Conservation (phyloP, 148 eudicot genomes). For the Salicornia ramosissima region DNA sequence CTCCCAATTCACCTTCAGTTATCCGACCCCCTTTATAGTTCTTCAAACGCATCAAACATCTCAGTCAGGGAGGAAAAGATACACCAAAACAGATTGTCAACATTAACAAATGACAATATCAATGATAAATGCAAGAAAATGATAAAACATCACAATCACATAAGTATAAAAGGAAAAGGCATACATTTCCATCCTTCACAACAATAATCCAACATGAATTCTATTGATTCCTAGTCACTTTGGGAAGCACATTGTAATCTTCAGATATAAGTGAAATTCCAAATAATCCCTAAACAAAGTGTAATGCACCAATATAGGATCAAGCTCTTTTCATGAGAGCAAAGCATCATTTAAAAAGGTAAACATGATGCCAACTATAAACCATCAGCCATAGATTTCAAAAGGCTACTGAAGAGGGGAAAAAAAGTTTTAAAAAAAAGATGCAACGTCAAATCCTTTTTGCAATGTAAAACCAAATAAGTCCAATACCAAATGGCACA, state of each 20-base stretch:
- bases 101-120: neutral
- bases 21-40: conserved; percentile 48
- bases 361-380: too few species aligned
- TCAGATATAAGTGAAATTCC: neutral
- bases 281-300: neutral
- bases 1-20: conserved; percentile 38
- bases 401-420: too few species aligned
- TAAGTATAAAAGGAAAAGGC: neutral
- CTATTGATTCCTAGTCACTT: neutral
- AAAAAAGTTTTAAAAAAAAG: too few species aligned
- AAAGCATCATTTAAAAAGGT: too few species aligned
- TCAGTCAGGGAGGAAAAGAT: conserved; percentile 2
- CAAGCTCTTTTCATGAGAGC: neutral
- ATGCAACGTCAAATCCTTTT: neutral
- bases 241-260: neutral
- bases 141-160: neutral
- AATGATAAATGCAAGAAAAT: neutral
- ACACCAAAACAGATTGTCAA: neutral
- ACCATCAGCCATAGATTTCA: too few species aligned
- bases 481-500: too few species aligned
- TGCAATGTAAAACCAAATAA: too few species aligned
- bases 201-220: neutral
- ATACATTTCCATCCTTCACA: neutral
- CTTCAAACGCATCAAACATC: conserved; percentile 37
- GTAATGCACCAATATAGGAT: neutral